Percentiles rank a stretch among this genome's conserved stretches.
Conservation (phyloP, 2,329 filamentous ascomycete species). For the Claviceps maximensis region DNA sequence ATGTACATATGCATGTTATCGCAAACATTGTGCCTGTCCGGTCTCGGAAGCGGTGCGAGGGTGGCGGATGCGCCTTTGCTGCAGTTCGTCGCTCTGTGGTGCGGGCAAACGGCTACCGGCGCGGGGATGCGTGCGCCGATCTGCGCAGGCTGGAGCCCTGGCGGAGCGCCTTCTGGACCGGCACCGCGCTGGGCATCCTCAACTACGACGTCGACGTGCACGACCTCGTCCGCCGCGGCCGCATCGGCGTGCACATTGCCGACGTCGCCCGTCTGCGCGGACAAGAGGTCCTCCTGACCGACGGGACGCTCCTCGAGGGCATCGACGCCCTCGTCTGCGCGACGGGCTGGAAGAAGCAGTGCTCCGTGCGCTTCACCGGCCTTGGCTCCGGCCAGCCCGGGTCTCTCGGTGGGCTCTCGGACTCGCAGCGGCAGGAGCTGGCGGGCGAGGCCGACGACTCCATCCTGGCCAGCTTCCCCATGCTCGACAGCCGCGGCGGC, state of each 20-base stretch:
- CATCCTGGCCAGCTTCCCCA: background rate
- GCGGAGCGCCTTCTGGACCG: background rate
- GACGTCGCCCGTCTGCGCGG: conserved; percentile 29
- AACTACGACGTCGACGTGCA: conserved; percentile 34
- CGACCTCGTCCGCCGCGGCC: conserved; percentile 34
- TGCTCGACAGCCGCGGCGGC: background rate
- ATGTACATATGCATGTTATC: no score
- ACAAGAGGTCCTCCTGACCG: conserved; percentile 27
- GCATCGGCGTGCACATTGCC: conserved; percentile 32
- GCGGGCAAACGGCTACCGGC: conserved; percentile 30
- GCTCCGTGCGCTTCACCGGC: conserved; percentile 28
- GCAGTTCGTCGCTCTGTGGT: conserved; percentile 9
- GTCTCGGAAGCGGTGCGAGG: background rate
- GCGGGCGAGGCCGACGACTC: background rate
- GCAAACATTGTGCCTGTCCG: background rate
- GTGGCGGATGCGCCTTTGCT: background rate
- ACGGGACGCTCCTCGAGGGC: conserved; percentile 23
- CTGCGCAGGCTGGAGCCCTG: conserved; percentile 7
- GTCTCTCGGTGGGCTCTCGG: background rate
- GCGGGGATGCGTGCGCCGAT: conserved; percentile 20
- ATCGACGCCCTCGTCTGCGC: conserved; percentile 35
- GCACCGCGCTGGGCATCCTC: background rate
- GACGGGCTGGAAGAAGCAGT: conserved; percentile 38
- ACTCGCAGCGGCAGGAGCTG: background rate
- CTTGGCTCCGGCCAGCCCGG: background rate